These are phyloP conservation scores for Aspergillus terreus DNA, from an alignment of 2,329 filamentous ascomycete genomes.

Conservation along the genomic window DNA sequence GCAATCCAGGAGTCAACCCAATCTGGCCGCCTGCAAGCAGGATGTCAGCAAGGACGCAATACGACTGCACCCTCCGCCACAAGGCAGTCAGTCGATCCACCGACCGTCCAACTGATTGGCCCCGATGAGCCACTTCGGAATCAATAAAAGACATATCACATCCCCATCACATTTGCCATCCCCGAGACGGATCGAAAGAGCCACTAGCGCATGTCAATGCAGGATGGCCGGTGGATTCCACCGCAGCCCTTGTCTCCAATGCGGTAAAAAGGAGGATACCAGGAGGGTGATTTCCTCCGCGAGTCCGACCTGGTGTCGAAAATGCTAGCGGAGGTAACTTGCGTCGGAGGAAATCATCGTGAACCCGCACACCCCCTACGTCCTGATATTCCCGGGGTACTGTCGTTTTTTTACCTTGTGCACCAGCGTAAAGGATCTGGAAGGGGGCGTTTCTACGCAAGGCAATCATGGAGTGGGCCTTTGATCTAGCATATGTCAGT, in stretches of 20 bases:
- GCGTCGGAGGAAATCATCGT: not conserved
- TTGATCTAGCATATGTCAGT: too few species aligned
- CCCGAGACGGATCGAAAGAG: not conserved
- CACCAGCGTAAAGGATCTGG: too few species aligned
- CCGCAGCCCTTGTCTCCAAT: not conserved
- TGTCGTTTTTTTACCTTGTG: too few species aligned
- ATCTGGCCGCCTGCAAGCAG: not conserved
- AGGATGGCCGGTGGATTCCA: slow-evolving; percentile 1
- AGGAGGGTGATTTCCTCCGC: not conserved
- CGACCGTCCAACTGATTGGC: not conserved
- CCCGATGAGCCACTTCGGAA: not conserved
- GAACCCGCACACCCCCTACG: not conserved
- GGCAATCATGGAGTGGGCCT: too few species aligned
- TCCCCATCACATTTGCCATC: slow-evolving; percentile 7
- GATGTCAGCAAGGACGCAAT: not conserved
- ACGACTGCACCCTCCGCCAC: not conserved
- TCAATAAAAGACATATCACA: slow-evolving; percentile 18
- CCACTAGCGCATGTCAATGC: not conserved
- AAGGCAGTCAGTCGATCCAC: not conserved
- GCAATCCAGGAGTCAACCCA: not conserved
- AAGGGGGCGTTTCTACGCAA: too few species aligned
- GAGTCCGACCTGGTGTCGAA: not conserved
- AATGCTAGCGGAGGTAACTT: not conserved
- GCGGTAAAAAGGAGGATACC: not conserved
- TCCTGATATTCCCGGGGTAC: not conserved